phyloP scores from a whole-genome alignment of 345 rosid species.

The Arabis hirsuta region DNA sequence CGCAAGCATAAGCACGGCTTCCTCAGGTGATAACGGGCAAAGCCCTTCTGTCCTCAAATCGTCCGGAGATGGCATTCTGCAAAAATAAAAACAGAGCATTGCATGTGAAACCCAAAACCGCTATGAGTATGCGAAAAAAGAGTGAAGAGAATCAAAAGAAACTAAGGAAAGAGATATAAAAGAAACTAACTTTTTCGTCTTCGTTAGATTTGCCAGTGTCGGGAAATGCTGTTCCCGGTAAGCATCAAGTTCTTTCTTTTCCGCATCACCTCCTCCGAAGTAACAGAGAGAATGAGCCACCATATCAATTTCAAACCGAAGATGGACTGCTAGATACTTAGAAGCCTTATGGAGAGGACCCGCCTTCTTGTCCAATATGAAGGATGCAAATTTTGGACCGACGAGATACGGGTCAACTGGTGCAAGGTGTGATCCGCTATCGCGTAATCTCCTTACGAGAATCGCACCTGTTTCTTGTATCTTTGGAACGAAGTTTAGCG shows the following conservation, averaged over 20 bases:
- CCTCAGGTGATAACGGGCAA: constrained; percentile 95
- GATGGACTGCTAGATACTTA: constrained; percentile 79
- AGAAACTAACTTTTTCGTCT: constrained; percentile 58
- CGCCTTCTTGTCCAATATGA: constrained; percentile 46
- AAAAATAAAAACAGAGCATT: constrained; percentile 3
- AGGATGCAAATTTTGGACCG: constrained; percentile 63
- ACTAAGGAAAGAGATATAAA: not conserved
- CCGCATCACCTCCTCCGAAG: constrained; percentile 88
- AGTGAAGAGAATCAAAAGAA: not conserved
- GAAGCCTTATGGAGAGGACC: constrained; percentile 57
- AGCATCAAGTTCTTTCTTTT: constrained; percentile 72
- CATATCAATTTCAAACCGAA: constrained; percentile 97
- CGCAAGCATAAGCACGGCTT: constrained; percentile 88
- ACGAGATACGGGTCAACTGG: constrained; percentile 75
- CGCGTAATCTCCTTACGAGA: constrained; percentile 76
- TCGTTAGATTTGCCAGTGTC: constrained; percentile 62
- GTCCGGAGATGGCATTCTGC: constrained; percentile 79
- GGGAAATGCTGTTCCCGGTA: constrained; percentile 91
- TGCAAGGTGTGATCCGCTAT: constrained; percentile 53
- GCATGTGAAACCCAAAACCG: not conserved
- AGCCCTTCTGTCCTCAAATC: constrained; percentile 80
- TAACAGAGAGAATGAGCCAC: constrained; percentile 97
- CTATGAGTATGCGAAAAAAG: not conserved
- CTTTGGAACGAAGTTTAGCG: constrained; percentile 74
- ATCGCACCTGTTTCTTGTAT: constrained; percentile 85